A percentile compares a stretch with the other conserved stretches of the same genome.
Conservation (phyloP, 2,329 filamentous ascomycete species). For the Fusarium sp. region DNA sequence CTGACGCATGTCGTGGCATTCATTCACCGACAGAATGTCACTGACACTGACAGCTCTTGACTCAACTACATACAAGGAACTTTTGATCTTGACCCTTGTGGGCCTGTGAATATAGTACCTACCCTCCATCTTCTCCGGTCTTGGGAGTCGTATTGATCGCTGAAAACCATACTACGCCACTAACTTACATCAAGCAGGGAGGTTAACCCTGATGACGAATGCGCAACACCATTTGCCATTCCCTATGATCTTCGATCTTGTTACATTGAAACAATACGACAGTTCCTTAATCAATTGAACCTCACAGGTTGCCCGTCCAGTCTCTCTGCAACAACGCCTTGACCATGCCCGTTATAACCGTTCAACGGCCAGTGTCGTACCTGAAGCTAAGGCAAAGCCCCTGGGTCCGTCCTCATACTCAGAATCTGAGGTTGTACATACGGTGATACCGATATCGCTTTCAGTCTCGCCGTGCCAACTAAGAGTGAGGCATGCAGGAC, state of each 20-base stretch:
- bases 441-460: conserved; percentile 4
- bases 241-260: conserved; percentile 22
- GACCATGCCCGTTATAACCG: conserved; percentile 15
- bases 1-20: background rate
- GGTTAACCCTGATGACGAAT: conserved; percentile 8
- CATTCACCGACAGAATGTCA: background rate
- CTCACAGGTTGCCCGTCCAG: background rate
- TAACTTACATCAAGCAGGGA: conserved; percentile 9
- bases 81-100: background rate
- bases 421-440: background rate
- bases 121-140: background rate
- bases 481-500: conserved; percentile 17
- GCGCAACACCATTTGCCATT: background rate
- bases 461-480: conserved; percentile 8
- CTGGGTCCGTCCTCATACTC: background rate
- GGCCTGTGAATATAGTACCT: background rate
- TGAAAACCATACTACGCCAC: conserved; percentile 9
- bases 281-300: conserved; percentile 5
- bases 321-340: conserved; percentile 9
- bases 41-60: background rate
- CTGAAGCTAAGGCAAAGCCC: background rate
- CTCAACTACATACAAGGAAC: conserved; percentile 13
- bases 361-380: conserved; percentile 11
- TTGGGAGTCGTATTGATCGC: background rate
- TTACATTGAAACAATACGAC: conserved; percentile 5